Base-by-base conservation (phyloP, 805 yeast genomes). In the Wickerhamomyces alni region DNA sequence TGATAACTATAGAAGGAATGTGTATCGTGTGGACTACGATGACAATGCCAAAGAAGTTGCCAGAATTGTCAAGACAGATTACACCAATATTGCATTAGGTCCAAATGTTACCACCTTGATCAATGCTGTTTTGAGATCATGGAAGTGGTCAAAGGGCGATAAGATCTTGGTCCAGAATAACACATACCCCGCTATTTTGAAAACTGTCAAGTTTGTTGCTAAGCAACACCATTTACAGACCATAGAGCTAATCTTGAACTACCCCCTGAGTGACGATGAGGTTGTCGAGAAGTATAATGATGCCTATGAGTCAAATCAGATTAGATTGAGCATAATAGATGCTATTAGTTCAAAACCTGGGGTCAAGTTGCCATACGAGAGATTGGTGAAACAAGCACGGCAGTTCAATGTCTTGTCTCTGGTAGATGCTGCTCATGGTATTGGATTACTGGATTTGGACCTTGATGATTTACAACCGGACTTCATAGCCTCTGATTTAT, bases 361-460 rank as follows among this genome's bases (percentile, higher is more conserved):
- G 8, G 71, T 71, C 5, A 49, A 57, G 17, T 47, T 81, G 22
- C 91, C 93, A 1, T 82, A 68, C 55, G 68, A 69, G 43, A 52
- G 63, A 37, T 46, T 82, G 34, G 63, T 68, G 3, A 44, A 54
- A 7, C 49, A 74, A 31, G 76, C 87, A 45, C 55, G 60, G 12
- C 57, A 70, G 36, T 58, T 74, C 35, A 57, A 60, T 12, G 73
- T 75, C 5, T 44, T 78, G 34, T 74, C 85, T 4, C 58, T 80
- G 32, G 69, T 83, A 19, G 91, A 83, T 55, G 91, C 83, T 12
- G 91, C 89, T 5, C 91, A 83, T 52, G 72, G 77, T 1, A 65
- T 76, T 27, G 91, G 91, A 0, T 59, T 69, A 39, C 49, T 74
- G 24, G 70, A 71, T 9, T 39, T 74, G n/a, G 61, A 67, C 34